A percentile compares a stretch with the other conserved stretches of the same genome.
phyloP scores from a whole-genome alignment of 495 filamentous ascomycete genomes.

The Xeromyces bisporus region DNA sequence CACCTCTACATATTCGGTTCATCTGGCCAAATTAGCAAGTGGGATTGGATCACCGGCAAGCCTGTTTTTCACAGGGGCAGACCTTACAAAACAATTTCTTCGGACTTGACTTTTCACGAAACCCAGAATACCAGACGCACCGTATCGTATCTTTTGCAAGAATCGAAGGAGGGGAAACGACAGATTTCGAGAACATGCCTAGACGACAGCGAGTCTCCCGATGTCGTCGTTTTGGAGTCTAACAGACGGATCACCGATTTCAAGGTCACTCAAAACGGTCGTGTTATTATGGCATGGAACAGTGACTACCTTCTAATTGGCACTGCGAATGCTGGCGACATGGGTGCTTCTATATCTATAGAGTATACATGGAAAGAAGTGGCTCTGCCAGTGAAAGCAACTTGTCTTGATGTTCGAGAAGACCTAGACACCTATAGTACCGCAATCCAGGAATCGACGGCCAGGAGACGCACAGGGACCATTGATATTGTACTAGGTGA shows the following conservation, averaged over 20 bases:
- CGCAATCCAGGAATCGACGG: conserved; percentile 11
- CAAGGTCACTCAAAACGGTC: conserved; percentile 16
- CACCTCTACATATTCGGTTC: conserved; percentile 54
- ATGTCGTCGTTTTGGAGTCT: conserved; percentile 14
- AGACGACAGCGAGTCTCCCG: conserved; percentile 10
- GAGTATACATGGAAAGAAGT: conserved; percentile 37
- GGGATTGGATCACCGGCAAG: conserved; percentile 57
- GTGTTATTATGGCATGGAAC: conserved; percentile 21
- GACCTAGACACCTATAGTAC: conserved; percentile 9
- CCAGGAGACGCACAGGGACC: conserved; percentile 12
- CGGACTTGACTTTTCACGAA: conserved; percentile 7
- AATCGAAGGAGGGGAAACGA: conserved; percentile 16
- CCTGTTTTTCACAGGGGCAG: conserved; percentile 31
- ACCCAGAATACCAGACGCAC: conserved; percentile 3
- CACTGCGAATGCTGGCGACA: conserved; percentile 4
- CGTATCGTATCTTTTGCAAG: conserved; percentile 6
- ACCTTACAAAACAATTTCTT: conserved; percentile 8
- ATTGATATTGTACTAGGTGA: conserved; percentile 64
- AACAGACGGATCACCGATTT: conserved; percentile 15
- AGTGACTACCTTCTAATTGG: conserved; percentile 20
- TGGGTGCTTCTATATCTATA: conserved; percentile 6
- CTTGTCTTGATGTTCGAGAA: conserved; percentile 18
- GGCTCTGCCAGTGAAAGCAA: conserved; percentile 16
- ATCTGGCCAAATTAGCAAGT: conserved; percentile 45
- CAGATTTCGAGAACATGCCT: conserved; percentile 13